Percentiles rank a stretch among this genome's conserved stretches.
These are phyloP conservation scores for Xylaria palmicola DNA, from an alignment of 495 filamentous ascomycete genomes.

Conservation along the genomic window DNA sequence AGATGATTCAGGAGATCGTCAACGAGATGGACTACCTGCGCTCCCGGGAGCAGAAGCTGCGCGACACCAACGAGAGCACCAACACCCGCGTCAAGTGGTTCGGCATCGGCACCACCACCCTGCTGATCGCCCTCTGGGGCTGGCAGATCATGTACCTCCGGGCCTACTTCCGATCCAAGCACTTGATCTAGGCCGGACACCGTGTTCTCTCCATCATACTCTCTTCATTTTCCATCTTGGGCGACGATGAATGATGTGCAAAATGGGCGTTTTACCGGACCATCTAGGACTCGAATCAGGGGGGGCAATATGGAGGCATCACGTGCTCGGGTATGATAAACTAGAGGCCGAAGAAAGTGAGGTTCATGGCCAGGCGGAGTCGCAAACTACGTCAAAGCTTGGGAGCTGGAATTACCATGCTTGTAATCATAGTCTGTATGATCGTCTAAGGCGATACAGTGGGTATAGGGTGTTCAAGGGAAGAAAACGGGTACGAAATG, in stretches of 20 bases:
- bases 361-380: not conserved
- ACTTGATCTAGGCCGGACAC: constrained; percentile 64
- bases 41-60: constrained; percentile 84
- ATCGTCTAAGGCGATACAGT: constrained; percentile 2
- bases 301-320: not conserved
- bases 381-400: not conserved
- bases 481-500: constrained; percentile 8
- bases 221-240: not conserved
- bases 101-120: constrained; percentile 89
- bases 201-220: not conserved
- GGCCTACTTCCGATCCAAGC: constrained; percentile 97
- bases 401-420: constrained; percentile 4
- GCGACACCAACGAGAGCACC: constrained; percentile 99
- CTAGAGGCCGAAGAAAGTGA: not conserved
- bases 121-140: constrained; percentile 83
- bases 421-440: constrained; percentile 17
- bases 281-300: not conserved
- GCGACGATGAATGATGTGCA: not conserved
- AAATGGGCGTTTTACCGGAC: not conserved
- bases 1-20: constrained; percentile 79
- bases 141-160: constrained; percentile 98
- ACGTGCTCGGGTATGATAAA: not conserved
- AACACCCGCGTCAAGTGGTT: constrained; percentile 99
- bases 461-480: constrained; percentile 7
- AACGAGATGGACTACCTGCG: constrained; percentile 92